These are phyloP conservation scores for Jackrogersella minutella DNA, from an alignment of 495 filamentous ascomycete genomes.

Conservation along the genomic window DNA sequence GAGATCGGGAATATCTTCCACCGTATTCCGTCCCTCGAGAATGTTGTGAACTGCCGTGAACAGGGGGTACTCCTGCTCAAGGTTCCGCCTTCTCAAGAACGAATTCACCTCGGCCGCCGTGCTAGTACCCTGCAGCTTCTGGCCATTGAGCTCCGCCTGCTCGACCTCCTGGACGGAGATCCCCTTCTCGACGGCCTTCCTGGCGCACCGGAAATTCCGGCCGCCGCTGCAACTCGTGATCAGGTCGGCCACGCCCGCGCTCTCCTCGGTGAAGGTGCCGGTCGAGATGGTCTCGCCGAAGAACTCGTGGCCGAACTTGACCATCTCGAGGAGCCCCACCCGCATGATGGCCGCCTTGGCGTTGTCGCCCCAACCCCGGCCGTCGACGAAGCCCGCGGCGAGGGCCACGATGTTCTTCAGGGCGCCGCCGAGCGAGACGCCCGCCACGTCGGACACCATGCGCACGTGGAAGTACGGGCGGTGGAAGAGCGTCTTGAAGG, in stretches of 20 bases:
- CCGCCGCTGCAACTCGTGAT: conserved; percentile 93
- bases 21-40: conserved; percentile 63
- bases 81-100: conserved; percentile 79
- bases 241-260: conserved; percentile 93
- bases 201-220: conserved; percentile 93
- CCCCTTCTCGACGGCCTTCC: conserved; percentile 81
- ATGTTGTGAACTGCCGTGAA: conserved; percentile 85
- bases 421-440: conserved; percentile 93
- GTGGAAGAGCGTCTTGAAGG: conserved; percentile 87
- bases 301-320: conserved; percentile 91
- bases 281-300: conserved; percentile 80
- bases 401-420: conserved; percentile 98
- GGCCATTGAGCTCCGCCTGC: conserved; percentile 88
- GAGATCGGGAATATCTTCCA: conserved; percentile 69
- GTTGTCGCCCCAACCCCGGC: conserved; percentile 96
- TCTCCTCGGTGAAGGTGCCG: conserved; percentile 94
- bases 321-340: conserved; percentile 92
- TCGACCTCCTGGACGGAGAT: conserved; percentile 87
- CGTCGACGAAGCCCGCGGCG: conserved; percentile 93
- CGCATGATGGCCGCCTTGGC: conserved; percentile 98
- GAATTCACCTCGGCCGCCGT: conserved; percentile 90
- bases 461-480: conserved; percentile 97
- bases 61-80: conserved; percentile 86
- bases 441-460: conserved; percentile 90
- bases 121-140: conserved; percentile 93